Conservation (phyloP, 2,329 filamentous ascomycete species). For the Fusarium nodosum region DNA sequence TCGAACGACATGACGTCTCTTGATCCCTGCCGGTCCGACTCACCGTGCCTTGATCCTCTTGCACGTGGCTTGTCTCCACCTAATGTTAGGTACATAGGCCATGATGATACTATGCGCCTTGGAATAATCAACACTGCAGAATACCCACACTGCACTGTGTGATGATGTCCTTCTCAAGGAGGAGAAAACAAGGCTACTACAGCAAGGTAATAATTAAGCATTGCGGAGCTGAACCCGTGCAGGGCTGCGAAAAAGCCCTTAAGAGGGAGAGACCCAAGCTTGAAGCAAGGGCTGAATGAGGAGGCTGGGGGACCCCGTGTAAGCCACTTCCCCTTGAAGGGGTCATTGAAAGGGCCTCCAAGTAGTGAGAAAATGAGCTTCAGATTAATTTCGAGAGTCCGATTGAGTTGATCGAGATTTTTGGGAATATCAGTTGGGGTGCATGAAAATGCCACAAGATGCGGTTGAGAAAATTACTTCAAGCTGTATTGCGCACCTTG, state of each 20-base stretch:
- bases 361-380: neutral
- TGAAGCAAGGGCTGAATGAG: constrained; percentile 22
- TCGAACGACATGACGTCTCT: constrained; percentile 25
- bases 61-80: constrained; percentile 28
- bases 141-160: constrained; percentile 1
- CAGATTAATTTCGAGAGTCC: neutral
- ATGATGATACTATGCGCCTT: constrained; percentile 7
- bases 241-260: constrained; percentile 27
- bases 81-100: neutral
- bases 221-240: constrained; percentile 10
- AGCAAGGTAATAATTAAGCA: neutral
- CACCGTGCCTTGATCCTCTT: constrained; percentile 30
- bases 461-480: constrained; percentile 33
- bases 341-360: constrained; percentile 9
- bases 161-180: neutral
- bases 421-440: constrained; percentile 15
- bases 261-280: neutral
- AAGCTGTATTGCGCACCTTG: neutral
- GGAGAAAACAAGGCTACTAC: constrained; percentile 9
- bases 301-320: constrained; percentile 23
- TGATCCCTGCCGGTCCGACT: constrained; percentile 30
- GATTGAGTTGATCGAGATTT: constrained; percentile 19
- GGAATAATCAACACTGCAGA: constrained; percentile 4
- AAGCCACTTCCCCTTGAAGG: constrained; percentile 18
- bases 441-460: constrained; percentile 15